Percentiles rank a stretch among this genome's conserved stretches.
Evolutionary conservation across 1,284 basidiomycete species (phyloP).

Genomic region (Bjerkandera adusta): DNA sequence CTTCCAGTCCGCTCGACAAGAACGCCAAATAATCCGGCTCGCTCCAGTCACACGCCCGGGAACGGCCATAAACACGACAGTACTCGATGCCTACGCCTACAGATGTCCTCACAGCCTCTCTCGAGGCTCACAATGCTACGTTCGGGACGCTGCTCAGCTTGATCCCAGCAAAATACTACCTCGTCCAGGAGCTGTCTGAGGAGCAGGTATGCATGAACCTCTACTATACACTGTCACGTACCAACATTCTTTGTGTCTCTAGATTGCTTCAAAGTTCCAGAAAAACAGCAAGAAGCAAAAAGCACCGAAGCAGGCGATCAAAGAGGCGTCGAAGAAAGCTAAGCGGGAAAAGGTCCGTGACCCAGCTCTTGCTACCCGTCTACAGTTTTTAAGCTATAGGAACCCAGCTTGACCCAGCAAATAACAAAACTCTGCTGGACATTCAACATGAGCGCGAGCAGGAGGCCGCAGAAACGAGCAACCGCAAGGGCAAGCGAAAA

Average conservation of each 20-base stretch:
- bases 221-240: neutral
- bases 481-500: constrained; percentile 50
- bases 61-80: neutral
- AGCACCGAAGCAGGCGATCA: constrained; percentile 78
- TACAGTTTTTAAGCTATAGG: neutral
- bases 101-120: constrained; percentile 56
- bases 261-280: constrained; percentile 74
- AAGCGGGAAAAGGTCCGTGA: constrained; percentile 76
- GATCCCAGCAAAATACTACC: constrained; percentile 87
- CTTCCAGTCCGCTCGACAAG: neutral
- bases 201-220: constrained; percentile 49
- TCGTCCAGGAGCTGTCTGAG: constrained; percentile 67
- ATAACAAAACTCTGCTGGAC: constrained; percentile 81
- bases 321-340: constrained; percentile 84
- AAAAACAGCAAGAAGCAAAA: constrained; percentile 88
- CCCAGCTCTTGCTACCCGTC: neutral
- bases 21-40: neutral
- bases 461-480: constrained; percentile 23
- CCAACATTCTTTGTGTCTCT: neutral
- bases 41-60: too few species aligned
- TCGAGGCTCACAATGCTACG: constrained; percentile 80
- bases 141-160: constrained; percentile 81
- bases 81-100: constrained; percentile 47
- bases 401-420: constrained; percentile 84
- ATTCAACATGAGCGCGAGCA: constrained; percentile 55